Base-by-base conservation (phyloP, 1,139 yeast species). In the Geotrichum restrictum region DNA sequence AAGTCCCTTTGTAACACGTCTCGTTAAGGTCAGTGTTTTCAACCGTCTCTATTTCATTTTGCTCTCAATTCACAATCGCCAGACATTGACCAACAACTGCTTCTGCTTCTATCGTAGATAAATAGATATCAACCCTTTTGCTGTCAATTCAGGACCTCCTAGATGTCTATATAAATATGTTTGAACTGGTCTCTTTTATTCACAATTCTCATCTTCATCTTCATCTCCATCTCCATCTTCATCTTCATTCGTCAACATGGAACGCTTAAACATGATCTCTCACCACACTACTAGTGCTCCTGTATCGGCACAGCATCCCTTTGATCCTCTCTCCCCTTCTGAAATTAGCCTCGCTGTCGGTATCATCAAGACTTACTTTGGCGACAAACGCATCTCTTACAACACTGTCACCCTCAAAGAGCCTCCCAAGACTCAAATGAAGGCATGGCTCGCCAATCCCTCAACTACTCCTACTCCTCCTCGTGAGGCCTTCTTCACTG, bases 321-420 rank as follows among this genome's bases (percentile, higher is more conserved):
- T 85, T 63, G 93, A 85, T 69, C 91, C 88, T 11, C 77, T 85
- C 58, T 71, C 83, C 42, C 76, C 81, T 21, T 75, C 67, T 52
- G 93, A 85, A 70, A 76, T 74, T 60, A 67, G 71, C 59, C 73
- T 74, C 11, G 75, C 72, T 34, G 74, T 79, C 18, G 63, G 63
- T 33, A 63, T 76, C 41, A 70, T 79, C 56, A 76, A 73, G 65
- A 66, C 68, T 27, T 60, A 74, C 55, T 78, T 71, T 60, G 63
- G 72, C 41, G 79, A 76, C 21, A 71, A 69, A 56, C 55, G 61
- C 10, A 69, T 83, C 56, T 66, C 74, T 41, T 85, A 84, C 75
- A 85, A 85, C 69, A 82, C 88, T 32, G 74, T 85, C 59, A 80
- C 89, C 29, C 73, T 85, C 56, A 76, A 79, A 64, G 94, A 85